Conservation (phyloP, 495 filamentous ascomycete species). For the Podospora pseudoanserina region DNA sequence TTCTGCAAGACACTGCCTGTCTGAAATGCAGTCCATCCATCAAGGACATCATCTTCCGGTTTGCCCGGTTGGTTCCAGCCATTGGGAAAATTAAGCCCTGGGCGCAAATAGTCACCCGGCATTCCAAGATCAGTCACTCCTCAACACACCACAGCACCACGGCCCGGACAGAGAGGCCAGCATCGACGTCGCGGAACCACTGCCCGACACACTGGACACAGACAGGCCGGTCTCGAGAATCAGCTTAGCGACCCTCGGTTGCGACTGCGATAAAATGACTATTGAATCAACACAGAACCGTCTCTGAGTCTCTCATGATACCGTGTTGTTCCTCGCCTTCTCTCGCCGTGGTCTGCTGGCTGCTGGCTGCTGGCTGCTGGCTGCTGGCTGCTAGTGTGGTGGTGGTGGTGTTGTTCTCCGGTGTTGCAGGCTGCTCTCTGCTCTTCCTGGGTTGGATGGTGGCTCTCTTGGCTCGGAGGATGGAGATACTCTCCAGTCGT, state of each 20-base stretch:
- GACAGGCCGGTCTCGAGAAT: neutral
- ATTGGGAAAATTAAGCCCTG: neutral
- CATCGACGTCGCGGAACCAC: neutral
- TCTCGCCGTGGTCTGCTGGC: neutral
- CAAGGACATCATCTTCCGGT: neutral
- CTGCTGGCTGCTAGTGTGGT: neutral
- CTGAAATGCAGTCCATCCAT: neutral
- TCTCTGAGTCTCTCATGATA: neutral
- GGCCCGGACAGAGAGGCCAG: neutral
- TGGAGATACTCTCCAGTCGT: neutral
- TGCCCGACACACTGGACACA: neutral
- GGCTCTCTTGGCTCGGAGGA: neutral
- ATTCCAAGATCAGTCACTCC: neutral
- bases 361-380: neutral
- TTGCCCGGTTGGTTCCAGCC: neutral
- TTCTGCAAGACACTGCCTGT: neutral
- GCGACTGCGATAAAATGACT: neutral
- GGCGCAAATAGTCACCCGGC: neutral
- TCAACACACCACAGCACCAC: neutral
- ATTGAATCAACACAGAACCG: neutral
- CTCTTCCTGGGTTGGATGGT: constrained; percentile 1
- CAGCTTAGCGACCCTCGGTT: neutral
- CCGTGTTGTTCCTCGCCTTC: neutral
- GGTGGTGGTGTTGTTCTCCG: neutral
- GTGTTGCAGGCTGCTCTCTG: constrained; percentile 17